phyloP scores from a whole-genome alignment of 441 rosid genomes.

The Pelargonium fulgidum region DNA sequence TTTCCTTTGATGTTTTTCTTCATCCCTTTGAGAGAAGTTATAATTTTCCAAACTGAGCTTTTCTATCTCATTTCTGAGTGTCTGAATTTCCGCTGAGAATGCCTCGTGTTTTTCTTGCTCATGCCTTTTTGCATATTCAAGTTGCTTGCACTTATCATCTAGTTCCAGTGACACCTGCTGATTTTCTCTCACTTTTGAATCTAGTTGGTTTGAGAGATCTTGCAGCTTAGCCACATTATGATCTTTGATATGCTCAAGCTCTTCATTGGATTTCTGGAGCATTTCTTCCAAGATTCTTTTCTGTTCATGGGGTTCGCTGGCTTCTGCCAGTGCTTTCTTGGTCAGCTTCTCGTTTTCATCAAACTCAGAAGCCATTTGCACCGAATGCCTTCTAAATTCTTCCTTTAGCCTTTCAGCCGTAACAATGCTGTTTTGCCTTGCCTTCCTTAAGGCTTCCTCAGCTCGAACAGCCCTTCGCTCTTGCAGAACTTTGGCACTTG shows the following conservation, averaged over 20 bases:
- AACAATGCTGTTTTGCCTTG: conserved; percentile 54
- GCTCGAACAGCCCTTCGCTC: conserved; percentile 76
- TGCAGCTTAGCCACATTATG: conserved; percentile 27
- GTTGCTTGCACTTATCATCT: conserved; percentile 29
- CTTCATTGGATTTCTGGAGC: conserved; percentile 44
- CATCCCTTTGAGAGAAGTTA: conserved; percentile 20
- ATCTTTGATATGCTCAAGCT: conserved; percentile 37
- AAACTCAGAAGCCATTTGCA: conserved; percentile 60
- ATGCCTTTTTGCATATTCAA: conserved; percentile 32
- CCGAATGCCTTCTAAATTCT: conserved; percentile 60
- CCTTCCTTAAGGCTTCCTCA: conserved; percentile 59
- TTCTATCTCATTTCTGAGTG: conserved; percentile 31
- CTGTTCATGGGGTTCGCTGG: conserved; percentile 44
- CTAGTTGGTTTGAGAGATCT: conserved; percentile 38
- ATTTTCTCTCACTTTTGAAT: conserved; percentile 35
- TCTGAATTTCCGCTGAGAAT: conserved; percentile 37
- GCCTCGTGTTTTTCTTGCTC: conserved; percentile 31
- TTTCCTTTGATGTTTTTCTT: conserved; percentile 28
- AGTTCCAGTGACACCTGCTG: conserved; percentile 27
- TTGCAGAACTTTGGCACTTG: conserved; percentile 55
- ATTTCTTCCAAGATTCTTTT: conserved; percentile 50
- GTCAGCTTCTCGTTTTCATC: conserved; percentile 68
- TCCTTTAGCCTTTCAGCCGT: conserved; percentile 70
- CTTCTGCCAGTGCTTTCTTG: conserved; percentile 55
- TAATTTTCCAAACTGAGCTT: conserved; percentile 27